Percentiles rank a stretch among this genome's conserved stretches.
These are phyloP conservation scores for Leishmania tropica DNA, from an alignment of 208 protist species.

Conservation along the genomic window DNA sequence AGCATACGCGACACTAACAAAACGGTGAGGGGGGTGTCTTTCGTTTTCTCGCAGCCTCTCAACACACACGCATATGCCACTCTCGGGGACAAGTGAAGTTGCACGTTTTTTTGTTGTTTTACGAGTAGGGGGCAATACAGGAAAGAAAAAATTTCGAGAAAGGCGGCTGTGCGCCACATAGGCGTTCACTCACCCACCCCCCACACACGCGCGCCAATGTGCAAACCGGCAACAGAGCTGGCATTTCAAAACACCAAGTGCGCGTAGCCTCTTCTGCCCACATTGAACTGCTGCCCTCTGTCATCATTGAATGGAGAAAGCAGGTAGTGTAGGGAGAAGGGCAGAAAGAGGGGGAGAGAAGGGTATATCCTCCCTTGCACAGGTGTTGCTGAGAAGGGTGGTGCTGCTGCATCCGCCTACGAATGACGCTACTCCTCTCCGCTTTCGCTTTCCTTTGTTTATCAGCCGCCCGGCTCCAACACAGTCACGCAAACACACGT, in stretches of 20 bases:
- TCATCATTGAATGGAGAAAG: not conserved
- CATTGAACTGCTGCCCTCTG: not conserved
- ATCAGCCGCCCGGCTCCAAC: not conserved
- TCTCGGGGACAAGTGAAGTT: not conserved
- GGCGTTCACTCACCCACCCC: not conserved
- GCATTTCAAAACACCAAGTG: not conserved
- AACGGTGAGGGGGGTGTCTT: not conserved
- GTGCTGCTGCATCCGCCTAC: not conserved
- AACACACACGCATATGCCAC: not conserved
- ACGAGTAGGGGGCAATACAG: not conserved
- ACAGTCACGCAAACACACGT: not conserved
- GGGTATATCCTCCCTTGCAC: not conserved
- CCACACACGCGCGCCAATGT: constrained; percentile 1
- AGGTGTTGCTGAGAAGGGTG: not conserved
- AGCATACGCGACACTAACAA: not conserved
- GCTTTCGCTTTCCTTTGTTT: not conserved
- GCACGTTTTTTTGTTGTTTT: not conserved
- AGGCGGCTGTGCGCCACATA: not conserved
- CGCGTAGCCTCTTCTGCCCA: not conserved
- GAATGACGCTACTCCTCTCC: not conserved
- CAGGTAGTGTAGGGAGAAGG: not conserved
- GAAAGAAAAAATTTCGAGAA: not conserved
- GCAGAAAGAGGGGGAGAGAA: not conserved
- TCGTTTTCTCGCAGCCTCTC: not conserved
- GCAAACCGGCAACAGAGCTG: not conserved